Evolutionary conservation across 2,329 filamentous ascomycete genomes (phyloP), one percentile per base, ranked within the genome.

Genomic region (Penicillium sp.): DNA sequence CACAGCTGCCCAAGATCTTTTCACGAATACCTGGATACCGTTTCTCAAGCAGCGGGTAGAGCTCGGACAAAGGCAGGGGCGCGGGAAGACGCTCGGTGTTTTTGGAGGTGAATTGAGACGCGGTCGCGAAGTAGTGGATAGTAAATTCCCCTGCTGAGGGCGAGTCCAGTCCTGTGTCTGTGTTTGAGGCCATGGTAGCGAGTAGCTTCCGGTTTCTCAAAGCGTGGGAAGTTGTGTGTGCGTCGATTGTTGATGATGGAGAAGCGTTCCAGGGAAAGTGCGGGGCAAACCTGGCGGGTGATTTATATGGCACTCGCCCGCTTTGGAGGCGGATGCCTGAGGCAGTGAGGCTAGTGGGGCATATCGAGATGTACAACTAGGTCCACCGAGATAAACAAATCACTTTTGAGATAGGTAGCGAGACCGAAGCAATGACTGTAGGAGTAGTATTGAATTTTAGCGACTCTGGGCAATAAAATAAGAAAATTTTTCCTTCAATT

Each of bases 51-150:
- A 71, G 58, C 6, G 64, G 59, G 60, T 78, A 80, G 9, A 81
- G 67, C 5, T 60, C 53, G 6, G 68, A 61, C 3, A 80, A 66
- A 4, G 76, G 74, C 2, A 77, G 67, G 3, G 79, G 79, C 2
- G 77, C 78, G 4, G 76, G 72, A 11, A 81, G 70, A 1, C 58
- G 61, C 40, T 80, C 77, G 36, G 76, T 75, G 31, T 72, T 63
- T 67, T 75, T 77, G 41, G 69, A 62, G 2, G 77, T 78, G 65
- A 74, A 79, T 49, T 72, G 67, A 40, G 76, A 74, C 18, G 79
- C 78, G 50, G 72, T 70, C 55, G 79, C 75, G 67, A 81, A 81
- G 66, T 81, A 79, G 67, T 78, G 74, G 65, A 81, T 77, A 61
- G 75, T 75, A 61, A 79, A 80, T 58, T 69, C 70, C 40, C 57